phyloP scores from a whole-genome alignment of 1,139 yeast genomes.

The Yamadazyma epiphylla region DNA sequence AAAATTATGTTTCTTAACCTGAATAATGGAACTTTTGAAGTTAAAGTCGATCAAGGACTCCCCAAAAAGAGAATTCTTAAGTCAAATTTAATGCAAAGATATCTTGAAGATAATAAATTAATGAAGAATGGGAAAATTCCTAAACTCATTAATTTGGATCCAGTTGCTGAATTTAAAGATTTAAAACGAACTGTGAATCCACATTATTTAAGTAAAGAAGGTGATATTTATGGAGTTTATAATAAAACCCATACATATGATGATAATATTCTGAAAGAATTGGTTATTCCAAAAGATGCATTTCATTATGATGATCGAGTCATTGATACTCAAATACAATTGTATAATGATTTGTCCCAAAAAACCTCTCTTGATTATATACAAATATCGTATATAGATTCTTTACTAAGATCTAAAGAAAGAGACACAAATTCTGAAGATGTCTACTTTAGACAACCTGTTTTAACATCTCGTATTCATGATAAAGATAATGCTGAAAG shows the following conservation, averaged over 20 bases:
- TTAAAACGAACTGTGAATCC: slow-evolving; percentile 11
- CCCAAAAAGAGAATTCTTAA: slow-evolving; percentile 19
- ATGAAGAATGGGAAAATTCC: slow-evolving; percentile 6
- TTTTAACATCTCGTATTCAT: slow-evolving; percentile 9
- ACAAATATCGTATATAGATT: slow-evolving; percentile 17
- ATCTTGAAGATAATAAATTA: slow-evolving; percentile 13
- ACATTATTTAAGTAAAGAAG: slow-evolving; percentile 7
- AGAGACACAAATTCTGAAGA: slow-evolving; percentile 16
- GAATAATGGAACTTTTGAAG: slow-evolving; percentile 25
- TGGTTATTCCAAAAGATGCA: slow-evolving; percentile 13
- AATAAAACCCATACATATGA: slow-evolving; percentile 12
- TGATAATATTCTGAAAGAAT: slow-evolving; percentile 5
- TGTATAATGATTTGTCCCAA: slow-evolving; percentile 12
- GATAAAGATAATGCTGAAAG: slow-evolving; percentile 14
- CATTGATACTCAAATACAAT: slow-evolving; percentile 14
- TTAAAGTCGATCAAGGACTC: slow-evolving; percentile 13
- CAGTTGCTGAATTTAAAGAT: slow-evolving; percentile 14
- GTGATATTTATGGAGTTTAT: slow-evolving; percentile 18
- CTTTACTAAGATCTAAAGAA: slow-evolving; percentile 17
- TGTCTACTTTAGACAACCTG: slow-evolving; percentile 20
- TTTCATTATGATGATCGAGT: slow-evolving; percentile 16
- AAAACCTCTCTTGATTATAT: slow-evolving; percentile 5
- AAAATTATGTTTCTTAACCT: slow-evolving; percentile 21
- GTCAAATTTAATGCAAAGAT: slow-evolving; percentile 21
- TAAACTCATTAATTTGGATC: slow-evolving; percentile 14